Base-by-base conservation (phyloP, 208 protist species). In the Trypanosoma theileri region DNA sequence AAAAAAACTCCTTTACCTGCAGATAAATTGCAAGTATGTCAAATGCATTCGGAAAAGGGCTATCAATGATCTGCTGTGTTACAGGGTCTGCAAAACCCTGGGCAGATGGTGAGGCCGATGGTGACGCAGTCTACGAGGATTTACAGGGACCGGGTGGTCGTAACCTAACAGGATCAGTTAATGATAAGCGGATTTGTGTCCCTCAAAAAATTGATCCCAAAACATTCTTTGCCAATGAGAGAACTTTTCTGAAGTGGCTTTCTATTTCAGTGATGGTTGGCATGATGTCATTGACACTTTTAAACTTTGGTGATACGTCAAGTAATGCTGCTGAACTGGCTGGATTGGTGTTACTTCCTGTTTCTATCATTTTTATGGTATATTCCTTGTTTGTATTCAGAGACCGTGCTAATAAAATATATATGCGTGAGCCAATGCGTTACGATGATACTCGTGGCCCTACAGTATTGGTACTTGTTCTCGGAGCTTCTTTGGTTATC, bases 131-230 rank as follows among this genome's bases (percentile, higher is more conserved):
- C 66, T 95, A 93, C 61, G 80, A 88, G 57, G 83, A 79, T 60
- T 69, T 95, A 26, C 84, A 88, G 54, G 84, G 82, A 40, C 81
- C 81, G 45, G 85, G 87, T 48, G 80, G 80, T 48, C 77, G 86
- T 26, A 92, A 92, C 69, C 59, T 89, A 16, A 91, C 89, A 0
- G 89, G 89, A n/a, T 92, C 89, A 40, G 80, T 91, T 3, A 84
- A 82, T 59, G 90, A 93, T 73, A 95, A 95, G 67, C 77, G 85
- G 31, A 92, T 95, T 69, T 95, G 86, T 66, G 91, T 96, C 61
- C 91, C 91, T 22, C 88, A 94, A 75, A 96, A 96, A 69, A 92
- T 97, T 65, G 92, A 97, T 64, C 92, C 92, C 31, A 97, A 97
- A 75, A 95, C 90, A 1, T 97, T 95, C 67, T 93, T 97, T 63